phyloP scores from a whole-genome alignment of 305 asterid species.

The Fraxinus floribunda region DNA sequence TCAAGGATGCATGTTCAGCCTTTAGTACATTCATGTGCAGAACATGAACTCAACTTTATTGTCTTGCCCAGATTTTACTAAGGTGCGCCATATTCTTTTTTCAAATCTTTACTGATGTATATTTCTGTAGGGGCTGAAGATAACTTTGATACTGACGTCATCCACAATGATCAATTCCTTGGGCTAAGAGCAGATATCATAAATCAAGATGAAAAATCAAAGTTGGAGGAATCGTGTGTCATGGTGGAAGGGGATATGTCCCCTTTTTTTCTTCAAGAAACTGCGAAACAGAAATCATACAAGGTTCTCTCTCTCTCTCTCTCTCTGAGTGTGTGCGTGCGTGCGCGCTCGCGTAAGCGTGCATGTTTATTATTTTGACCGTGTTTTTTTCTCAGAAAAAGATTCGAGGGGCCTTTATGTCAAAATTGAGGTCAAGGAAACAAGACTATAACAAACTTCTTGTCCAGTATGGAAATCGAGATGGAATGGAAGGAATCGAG shows the following conservation, averaged over 20 bases:
- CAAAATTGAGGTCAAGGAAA: conserved; percentile 55
- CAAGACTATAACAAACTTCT: conserved; percentile 31
- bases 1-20: background rate
- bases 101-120: background rate
- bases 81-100: background rate
- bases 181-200: conserved; percentile 29
- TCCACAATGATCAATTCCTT: conserved; percentile 32
- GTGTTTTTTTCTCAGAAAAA: conserved; percentile 48
- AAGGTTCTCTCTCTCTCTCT: conserved; percentile 46
- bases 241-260: conserved; percentile 57
- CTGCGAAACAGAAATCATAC: conserved; percentile 57
- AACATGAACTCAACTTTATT: background rate
- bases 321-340: background rate
- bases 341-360: background rate
- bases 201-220: conserved; percentile 38
- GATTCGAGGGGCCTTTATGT: conserved; percentile 52
- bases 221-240: conserved; percentile 63
- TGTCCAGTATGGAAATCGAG: conserved; percentile 28
- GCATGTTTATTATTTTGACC: conserved; percentile 9
- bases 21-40: background rate
- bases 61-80: background rate
- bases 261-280: conserved; percentile 29
- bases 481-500: conserved; percentile 26
- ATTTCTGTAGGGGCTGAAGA: conserved; percentile 34
- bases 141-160: conserved; percentile 35